These are phyloP conservation scores for Panaeolus cyanescens DNA, from an alignment of 768 basidiomycete species.

Conservation along the genomic window DNA sequence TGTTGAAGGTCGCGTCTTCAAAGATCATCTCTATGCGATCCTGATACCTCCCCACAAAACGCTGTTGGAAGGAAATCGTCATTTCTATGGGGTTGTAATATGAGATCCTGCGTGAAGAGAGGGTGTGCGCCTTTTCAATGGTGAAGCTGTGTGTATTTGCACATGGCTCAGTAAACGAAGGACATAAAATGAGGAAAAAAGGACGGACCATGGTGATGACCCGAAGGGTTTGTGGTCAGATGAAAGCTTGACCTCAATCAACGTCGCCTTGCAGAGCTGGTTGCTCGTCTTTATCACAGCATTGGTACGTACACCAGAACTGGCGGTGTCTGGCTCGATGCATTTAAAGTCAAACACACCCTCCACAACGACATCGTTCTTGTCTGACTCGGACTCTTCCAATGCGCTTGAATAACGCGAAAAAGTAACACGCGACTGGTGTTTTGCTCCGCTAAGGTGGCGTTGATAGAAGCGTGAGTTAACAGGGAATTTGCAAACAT, in stretches of 20 bases:
- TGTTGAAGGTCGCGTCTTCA: background rate
- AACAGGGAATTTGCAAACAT: slow-evolving; percentile 29
- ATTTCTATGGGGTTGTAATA: background rate
- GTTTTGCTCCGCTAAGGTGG: slow-evolving; percentile 32
- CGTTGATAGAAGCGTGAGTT: slow-evolving; percentile 26
- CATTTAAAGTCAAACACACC: slow-evolving; percentile 46
- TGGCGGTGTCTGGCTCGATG: background rate
- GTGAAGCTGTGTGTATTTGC: background rate
- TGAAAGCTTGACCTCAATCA: background rate
- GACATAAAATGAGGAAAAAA: no score
- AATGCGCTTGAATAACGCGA: slow-evolving; percentile 41
- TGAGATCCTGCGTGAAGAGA: background rate
- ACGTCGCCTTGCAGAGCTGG: background rate
- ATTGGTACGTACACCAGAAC: background rate
- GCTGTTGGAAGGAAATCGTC: background rate
- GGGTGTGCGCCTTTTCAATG: background rate
- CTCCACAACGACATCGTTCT: slow-evolving; percentile 48
- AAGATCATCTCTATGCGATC: slow-evolving; percentile 1
- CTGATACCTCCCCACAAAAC: background rate
- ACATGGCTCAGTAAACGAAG: background rate
- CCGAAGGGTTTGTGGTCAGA: no score
- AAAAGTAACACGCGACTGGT: slow-evolving; percentile 39
- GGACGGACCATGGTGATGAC: no score
- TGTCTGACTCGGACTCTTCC: slow-evolving; percentile 59
- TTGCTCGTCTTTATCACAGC: background rate